Percentiles rank a stretch among this genome's conserved stretches.
Evolutionary conservation across 2,329 filamentous ascomycete genomes (phyloP).

Genomic region (Fusarium chaquense): DNA sequence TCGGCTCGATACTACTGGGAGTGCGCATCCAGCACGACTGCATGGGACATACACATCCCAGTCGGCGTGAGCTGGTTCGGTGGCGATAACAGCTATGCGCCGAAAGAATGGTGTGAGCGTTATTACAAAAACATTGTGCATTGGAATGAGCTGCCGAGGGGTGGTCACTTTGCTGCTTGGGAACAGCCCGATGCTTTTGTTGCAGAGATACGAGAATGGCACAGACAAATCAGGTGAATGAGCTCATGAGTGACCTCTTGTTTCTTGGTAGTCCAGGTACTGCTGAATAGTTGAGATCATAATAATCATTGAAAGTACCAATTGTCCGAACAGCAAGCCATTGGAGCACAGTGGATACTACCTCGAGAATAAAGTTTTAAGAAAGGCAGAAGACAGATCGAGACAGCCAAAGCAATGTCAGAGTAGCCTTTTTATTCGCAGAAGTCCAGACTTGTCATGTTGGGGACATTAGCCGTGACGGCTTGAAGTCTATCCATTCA

Average conservation of each 20-base stretch:
- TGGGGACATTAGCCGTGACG: no score
- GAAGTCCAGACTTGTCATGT: not conserved
- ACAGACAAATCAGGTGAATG: not conserved
- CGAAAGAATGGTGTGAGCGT: slow-evolving; percentile 7
- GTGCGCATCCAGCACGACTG: not conserved
- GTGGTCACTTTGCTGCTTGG: slow-evolving; percentile 5
- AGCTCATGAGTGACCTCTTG: not conserved
- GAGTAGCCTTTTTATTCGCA: not conserved
- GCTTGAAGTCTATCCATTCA: no score
- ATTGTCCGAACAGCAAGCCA: no score
- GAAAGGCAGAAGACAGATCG: not conserved
- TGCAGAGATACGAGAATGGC: slow-evolving; percentile 1
- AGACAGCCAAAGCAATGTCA: not conserved
- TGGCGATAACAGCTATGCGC: slow-evolving; percentile 20
- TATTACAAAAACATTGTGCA: slow-evolving; percentile 8
- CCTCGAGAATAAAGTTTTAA: no score
- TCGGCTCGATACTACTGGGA: slow-evolving; percentile 25
- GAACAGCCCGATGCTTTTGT: not conserved
- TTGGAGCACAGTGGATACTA: no score
- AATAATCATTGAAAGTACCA: no score
- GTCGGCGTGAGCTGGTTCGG: slow-evolving; percentile 24
- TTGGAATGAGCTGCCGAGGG: not conserved
- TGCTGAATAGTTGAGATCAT: no score
- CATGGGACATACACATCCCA: not conserved
- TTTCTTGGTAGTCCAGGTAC: not conserved